These are phyloP conservation scores for Aspergillus mulundensis DNA, from an alignment of 495 filamentous ascomycete species.

Conservation along the genomic window DNA sequence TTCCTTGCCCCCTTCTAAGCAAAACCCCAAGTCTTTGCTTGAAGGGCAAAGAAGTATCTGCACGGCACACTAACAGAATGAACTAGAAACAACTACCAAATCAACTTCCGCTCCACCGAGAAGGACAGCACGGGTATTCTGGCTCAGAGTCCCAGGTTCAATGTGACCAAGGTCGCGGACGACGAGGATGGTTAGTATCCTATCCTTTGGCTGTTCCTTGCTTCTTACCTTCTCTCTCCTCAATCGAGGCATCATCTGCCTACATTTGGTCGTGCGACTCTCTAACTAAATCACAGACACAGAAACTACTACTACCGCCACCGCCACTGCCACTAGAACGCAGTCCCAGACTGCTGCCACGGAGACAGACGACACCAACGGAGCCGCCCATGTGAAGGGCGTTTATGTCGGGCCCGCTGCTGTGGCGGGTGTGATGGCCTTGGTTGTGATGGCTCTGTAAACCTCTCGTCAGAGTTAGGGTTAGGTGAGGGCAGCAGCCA, in stretches of 20 bases:
- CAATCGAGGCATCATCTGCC: background rate
- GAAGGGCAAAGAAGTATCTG: background rate
- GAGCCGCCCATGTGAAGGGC: background rate
- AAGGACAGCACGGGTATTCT: slow-evolving; percentile 30
- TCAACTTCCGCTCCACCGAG: slow-evolving; percentile 28
- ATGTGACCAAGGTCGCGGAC: slow-evolving; percentile 22
- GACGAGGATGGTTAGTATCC: slow-evolving; percentile 15
- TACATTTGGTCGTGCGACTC: background rate
- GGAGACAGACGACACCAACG: slow-evolving; percentile 2
- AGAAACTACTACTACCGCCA: background rate
- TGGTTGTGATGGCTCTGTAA: slow-evolving; percentile 7
- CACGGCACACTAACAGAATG: background rate
- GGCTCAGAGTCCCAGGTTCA: slow-evolving; percentile 31
- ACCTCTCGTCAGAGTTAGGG: background rate
- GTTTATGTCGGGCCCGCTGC: background rate
- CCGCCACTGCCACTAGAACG: slow-evolving; percentile 1
- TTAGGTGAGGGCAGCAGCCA: background rate
- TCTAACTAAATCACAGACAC: background rate
- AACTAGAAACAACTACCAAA: slow-evolving; percentile 28
- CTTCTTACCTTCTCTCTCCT: too few species aligned
- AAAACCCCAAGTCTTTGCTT: background rate
- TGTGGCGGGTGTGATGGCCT: background rate
- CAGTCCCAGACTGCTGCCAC: background rate
- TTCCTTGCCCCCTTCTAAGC: background rate
- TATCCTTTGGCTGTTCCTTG: too few species aligned